phyloP scores from a whole-genome alignment of 202 grass and related monocot species.

The Eragrostis tef region DNA sequence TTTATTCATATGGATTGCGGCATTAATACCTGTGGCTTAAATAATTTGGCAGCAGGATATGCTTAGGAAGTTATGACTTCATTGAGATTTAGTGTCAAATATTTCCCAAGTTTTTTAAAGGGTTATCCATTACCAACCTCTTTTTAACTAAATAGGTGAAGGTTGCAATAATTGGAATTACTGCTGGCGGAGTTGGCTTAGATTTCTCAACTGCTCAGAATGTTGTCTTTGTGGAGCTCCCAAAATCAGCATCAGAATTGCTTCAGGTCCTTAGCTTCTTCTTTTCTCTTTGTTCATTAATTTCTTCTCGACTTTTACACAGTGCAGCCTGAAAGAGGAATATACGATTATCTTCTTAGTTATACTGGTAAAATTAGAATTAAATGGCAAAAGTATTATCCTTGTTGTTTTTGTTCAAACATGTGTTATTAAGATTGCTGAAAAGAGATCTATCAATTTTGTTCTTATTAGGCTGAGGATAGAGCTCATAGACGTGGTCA shows the following conservation, averaged over 20 bases:
- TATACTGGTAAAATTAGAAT: conserved; percentile 33
- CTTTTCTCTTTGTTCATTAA: conserved; percentile 26
- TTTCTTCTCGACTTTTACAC: conserved; percentile 30
- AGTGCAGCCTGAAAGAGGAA: conserved; percentile 1
- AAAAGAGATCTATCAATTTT: conserved; percentile 22
- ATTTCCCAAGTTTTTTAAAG: conserved; percentile 6
- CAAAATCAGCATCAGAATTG: conserved; percentile 84
- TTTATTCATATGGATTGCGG: neutral
- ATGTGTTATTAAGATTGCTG: conserved; percentile 29
- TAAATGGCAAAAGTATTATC: conserved; percentile 22
- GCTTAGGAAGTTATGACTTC: neutral
- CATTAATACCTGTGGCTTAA: neutral
- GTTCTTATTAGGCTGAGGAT: conserved; percentile 79
- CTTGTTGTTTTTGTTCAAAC: conserved; percentile 26
- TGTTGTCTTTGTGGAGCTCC: conserved; percentile 95
- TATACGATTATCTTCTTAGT: conserved; percentile 34
- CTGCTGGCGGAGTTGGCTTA: conserved; percentile 83
- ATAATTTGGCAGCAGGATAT: neutral
- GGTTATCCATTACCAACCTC: conserved; percentile 30
- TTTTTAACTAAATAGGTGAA: conserved; percentile 64
- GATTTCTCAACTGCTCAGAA: conserved; percentile 91
- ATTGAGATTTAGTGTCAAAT: conserved; percentile 4
- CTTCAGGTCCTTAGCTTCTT: conserved; percentile 65
- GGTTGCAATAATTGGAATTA: conserved; percentile 97
- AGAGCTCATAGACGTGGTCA: conserved; percentile 93